Evolutionary conservation across 2,329 filamentous ascomycete genomes (phyloP).

Genomic region (Fusarium brachygibbosum): DNA sequence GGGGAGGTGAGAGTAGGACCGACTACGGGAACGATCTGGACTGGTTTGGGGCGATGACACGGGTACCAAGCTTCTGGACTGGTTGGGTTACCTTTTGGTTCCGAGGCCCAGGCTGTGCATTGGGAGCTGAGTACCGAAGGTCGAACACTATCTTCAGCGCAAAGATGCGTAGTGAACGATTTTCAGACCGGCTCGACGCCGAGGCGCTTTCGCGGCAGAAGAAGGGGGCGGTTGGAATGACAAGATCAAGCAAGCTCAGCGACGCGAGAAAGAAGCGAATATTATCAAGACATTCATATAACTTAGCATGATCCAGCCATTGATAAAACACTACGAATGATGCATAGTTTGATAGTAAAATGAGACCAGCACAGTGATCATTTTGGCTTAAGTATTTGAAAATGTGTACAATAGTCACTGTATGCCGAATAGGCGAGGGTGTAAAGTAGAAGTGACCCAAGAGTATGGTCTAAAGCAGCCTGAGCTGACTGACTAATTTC

Average conservation of each 20-base stretch:
- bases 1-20: slow-evolving; percentile 21
- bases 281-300: slow-evolving; percentile 30
- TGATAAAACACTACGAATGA: slow-evolving; percentile 4
- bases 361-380: slow-evolving; percentile 19
- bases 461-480: neutral
- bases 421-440: neutral
- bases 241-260: slow-evolving; percentile 16
- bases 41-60: slow-evolving; percentile 3
- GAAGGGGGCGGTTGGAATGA: slow-evolving; percentile 7
- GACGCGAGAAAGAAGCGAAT: slow-evolving; percentile 8
- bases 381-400: neutral
- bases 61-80: slow-evolving; percentile 18
- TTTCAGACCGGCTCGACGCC: neutral
- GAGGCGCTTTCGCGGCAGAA: neutral
- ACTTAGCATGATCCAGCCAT: slow-evolving; percentile 19
- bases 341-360: slow-evolving; percentile 24
- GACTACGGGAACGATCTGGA: slow-evolving; percentile 10
- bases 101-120: neutral
- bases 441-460: neutral
- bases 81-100: neutral
- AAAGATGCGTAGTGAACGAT: neutral
- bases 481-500: neutral
- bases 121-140: slow-evolving; percentile 2
- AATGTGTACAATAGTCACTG: neutral
- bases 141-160: slow-evolving; percentile 6